Evolutionary conservation across 768 basidiomycete genomes (phyloP).

Genomic region (Strobilomyces dryophilus): DNA sequence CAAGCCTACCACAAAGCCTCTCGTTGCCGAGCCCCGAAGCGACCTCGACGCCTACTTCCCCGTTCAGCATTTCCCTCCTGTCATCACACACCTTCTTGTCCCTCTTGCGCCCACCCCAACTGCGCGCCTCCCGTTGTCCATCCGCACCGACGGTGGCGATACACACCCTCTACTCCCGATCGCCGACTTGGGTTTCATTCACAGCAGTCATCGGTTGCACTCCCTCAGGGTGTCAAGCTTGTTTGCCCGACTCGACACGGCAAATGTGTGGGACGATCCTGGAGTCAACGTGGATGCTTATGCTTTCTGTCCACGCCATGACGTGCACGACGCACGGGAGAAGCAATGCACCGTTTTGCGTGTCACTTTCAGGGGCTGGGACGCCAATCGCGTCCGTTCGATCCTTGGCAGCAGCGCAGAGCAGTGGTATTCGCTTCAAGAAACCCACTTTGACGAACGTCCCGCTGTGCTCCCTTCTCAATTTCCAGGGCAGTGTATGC

Average conservation of each 20-base stretch:
- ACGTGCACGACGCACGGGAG: conserved; percentile 30
- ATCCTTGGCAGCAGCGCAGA: conserved; percentile 68
- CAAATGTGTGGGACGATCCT: conserved; percentile 54
- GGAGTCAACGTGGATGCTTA: conserved; percentile 54
- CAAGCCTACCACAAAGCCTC: conserved; percentile 17
- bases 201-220: conserved; percentile 51
- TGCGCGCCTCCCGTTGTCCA: conserved; percentile 54
- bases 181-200: conserved; percentile 46
- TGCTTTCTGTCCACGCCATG: conserved; percentile 46
- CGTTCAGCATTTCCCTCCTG: conserved; percentile 29
- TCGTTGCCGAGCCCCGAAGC: conserved; percentile 5
- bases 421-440: conserved; percentile 75
- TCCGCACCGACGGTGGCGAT: conserved; percentile 9
- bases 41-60: conserved; percentile 62
- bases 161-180: conserved; percentile 48
- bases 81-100: conserved; percentile 66
- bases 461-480: conserved; percentile 1
- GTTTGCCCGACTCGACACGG: conserved; percentile 66
- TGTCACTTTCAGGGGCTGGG: conserved; percentile 74
- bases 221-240: conserved; percentile 61
- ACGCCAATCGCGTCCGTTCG: conserved; percentile 54
- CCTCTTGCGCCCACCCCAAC: conserved; percentile 77
- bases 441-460: conserved; percentile 30
- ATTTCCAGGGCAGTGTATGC: conserved; percentile 2
- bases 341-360: conserved; percentile 64